Base-by-base conservation (phyloP, 306 rosid genomes). In the Quercus ilex region DNA sequence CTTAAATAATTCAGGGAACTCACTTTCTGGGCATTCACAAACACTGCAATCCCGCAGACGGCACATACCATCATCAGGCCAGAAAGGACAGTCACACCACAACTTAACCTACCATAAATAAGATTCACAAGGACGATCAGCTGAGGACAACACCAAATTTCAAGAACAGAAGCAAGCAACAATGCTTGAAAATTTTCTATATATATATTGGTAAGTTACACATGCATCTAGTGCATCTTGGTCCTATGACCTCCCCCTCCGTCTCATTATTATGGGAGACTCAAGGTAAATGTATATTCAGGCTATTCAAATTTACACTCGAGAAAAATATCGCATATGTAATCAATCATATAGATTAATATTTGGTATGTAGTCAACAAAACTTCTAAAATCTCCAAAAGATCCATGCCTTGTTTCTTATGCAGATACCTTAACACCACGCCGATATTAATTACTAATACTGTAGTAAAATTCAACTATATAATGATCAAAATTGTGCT, bases 21-120 rank as follows among this genome's bases (percentile, higher is more conserved):
- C 99, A 31, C 41, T 87, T 12, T 95, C 97, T 17, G 98, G 93
- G 65, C 99, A 95, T 87, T 95, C 99, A 83, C 99, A 95, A 49
- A 95, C 99, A 88, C 96, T 95, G 80, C 98, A 95, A 73, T 95
- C 99, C 78, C 98, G 89, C 92, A 95, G 83, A 67, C 90, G 91
- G 82, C 99, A 95, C 99, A 95, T 95, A 46, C 99, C 99, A 83
- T 95, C 99, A 43, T 95, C 98, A 28, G 96, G 99, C 99, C 99
- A 95, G 79, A 92, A 95, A 26, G 97, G 99, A 83, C 99, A 95
- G 86, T 95, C 94, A 35, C 99, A 95, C 99, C 98, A 91, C 53
- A 95, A 84, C 82, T 95, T 95, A 20, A 64, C 98, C 99, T 93
- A 51, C 55, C 64, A 57, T 73, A 74, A 31, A 78, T 72, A 69